Conservation (phyloP, 257 asterid genomes). For the Solanum habrochaites region DNA sequence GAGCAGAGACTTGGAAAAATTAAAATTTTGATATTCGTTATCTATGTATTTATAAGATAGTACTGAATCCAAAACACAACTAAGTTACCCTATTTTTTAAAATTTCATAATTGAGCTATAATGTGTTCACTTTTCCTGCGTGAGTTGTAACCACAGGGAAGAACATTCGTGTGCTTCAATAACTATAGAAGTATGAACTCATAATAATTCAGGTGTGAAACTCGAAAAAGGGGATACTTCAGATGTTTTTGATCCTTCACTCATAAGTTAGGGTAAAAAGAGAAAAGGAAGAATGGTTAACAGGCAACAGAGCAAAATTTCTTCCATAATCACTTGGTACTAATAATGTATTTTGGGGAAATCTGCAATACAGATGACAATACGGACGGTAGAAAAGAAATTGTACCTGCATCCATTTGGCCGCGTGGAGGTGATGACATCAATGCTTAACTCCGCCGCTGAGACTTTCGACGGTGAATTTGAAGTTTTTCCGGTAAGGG, state of each 20-base stretch:
- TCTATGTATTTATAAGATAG: not conserved
- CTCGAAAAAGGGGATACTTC: not conserved
- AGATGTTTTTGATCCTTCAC: not conserved
- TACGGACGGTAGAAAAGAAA: not conserved
- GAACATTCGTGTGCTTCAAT: not conserved
- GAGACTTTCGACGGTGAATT: not conserved
- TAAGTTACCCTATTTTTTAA: not conserved
- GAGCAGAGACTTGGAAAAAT: not conserved
- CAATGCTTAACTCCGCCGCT: conserved; percentile 7
- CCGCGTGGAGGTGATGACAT: conserved; percentile 9
- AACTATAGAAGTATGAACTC: not conserved
- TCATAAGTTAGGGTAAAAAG: not conserved
- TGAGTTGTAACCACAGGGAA: not conserved
- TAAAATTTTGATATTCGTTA: not conserved
- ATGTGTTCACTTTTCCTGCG: not conserved
- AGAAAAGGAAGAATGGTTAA: not conserved
- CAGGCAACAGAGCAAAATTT: not conserved
- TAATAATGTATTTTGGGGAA: not conserved
- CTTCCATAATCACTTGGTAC: not conserved
- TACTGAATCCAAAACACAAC: not conserved
- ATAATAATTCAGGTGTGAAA: not conserved
- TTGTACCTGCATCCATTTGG: conserved; percentile 20
- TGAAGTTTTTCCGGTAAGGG: not conserved
- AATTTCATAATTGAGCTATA: not conserved
- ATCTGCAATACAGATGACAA: not conserved